Evolutionary conservation across 108 stramenopile genomes (phyloP), one percentile per base, ranked within the genome.

Genomic region (Nitzschia palea): DNA sequence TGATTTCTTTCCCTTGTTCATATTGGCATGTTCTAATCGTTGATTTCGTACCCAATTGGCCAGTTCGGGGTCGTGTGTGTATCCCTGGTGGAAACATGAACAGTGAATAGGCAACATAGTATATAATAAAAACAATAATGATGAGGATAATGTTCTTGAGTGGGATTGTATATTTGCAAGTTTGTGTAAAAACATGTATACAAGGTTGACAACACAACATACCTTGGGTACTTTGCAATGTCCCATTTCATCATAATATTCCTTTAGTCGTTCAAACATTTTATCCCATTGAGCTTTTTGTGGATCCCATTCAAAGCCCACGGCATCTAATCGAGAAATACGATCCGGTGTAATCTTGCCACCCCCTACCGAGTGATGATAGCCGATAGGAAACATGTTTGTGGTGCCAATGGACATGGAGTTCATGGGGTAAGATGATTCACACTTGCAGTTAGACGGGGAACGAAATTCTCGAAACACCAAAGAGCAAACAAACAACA

Each of bases 21-120:
- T 66, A 43, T 82, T 76, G 15, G 78, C 76, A 34, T 73, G 70
- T 65, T 81, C 80, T n/a, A 81, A 55, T 40, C 84, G 84, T 55
- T 86, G 85, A 45, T 80, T 83, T 52, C 82, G 69, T 9, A 88
- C 87, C 87, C 87, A 88, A 58, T 81, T 86, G 2, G 84, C 87
- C 74, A 88, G 65, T 26, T 80, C 78, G 9, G 71, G 34, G 65
- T 88, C 85, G 25, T 74, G 68, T 22, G 68, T 50, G 71, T 82
- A 88, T 47, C 78, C 81, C 60, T 63, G 10, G n/a, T n/a, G n/a
- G n/a, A n/a, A n/a, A n/a, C n/a, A n/a, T n/a, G n/a, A n/a, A n/a
- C n/a, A n/a, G n/a, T n/a, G n/a, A n/a, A n/a, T n/a, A n/a, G n/a
- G n/a, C n/a, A n/a, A n/a, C n/a, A n/a, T n/a, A n/a, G n/a, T n/a